These are phyloP conservation scores for Aspergillus sp. DNA, from an alignment of 2,329 filamentous ascomycete genomes.

Conservation along the genomic window DNA sequence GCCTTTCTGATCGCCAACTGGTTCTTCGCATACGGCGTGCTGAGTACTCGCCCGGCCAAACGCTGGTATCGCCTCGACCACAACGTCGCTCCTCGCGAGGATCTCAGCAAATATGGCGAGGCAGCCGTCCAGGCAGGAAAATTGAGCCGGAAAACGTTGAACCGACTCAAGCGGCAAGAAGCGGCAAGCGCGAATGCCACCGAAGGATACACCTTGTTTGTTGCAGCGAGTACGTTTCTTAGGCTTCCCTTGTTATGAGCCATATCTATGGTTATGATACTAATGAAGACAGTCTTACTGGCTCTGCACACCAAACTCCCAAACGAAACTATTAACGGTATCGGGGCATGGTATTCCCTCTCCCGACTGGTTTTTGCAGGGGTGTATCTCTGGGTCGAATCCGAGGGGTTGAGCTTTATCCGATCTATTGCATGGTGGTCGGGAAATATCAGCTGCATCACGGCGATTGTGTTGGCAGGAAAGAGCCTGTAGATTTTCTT, in stretches of 20 bases:
- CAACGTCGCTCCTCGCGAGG: conserved; percentile 34
- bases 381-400: conserved; percentile 30
- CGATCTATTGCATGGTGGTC: conserved; percentile 36
- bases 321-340: conserved; percentile 29
- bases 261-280: conserved; percentile 11
- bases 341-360: conserved; percentile 32
- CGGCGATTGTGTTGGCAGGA: conserved; percentile 30
- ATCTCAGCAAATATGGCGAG: conserved; percentile 32
- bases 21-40: conserved; percentile 32
- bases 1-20: conserved; percentile 36
- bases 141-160: conserved; percentile 29
- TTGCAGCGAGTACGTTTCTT: conserved; percentile 23
- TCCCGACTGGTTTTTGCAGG: conserved; percentile 29
- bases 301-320: conserved; percentile 32
- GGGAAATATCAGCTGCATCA: conserved; percentile 35
- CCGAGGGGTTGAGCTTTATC: conserved; percentile 22
- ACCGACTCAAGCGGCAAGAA: conserved; percentile 34
- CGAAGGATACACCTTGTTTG: conserved; percentile 36
- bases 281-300: conserved; percentile 21
- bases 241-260: not conserved
- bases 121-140: conserved; percentile 31
- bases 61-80: conserved; percentile 29
- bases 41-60: conserved; percentile 33
- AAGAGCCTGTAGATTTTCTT: conserved; percentile 19
- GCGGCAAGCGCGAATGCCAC: conserved; percentile 27